These are phyloP conservation scores for Cryptomeria japonica DNA, from an alignment of 75 land plant genomes.

Conservation along the genomic window DNA sequence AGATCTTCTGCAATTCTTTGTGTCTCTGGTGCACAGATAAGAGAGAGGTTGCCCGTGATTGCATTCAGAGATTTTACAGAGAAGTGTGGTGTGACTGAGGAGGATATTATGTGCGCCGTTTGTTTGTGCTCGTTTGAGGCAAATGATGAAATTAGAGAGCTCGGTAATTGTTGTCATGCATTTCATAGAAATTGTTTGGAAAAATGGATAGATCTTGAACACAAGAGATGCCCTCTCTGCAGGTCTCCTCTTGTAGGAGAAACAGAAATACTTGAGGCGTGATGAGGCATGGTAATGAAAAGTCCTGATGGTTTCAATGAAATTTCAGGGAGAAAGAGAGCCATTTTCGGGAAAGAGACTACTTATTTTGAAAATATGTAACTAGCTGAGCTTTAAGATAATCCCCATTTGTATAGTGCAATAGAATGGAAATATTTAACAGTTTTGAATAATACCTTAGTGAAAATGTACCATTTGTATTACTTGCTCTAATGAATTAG, in stretches of 20 bases:
- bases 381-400: no score
- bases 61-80: slow-evolving; percentile 24
- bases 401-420: no score
- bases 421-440: no score
- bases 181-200: slow-evolving; percentile 59
- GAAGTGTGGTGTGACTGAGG: slow-evolving; percentile 1
- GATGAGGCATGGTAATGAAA: no score
- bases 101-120: slow-evolving; percentile 34
- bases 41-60: slow-evolving; percentile 46
- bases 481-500: no score
- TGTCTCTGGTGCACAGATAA: slow-evolving; percentile 26
- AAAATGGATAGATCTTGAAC: slow-evolving; percentile 47
- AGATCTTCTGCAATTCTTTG: neutral
- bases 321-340: no score
- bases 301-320: no score
- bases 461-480: no score
- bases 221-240: slow-evolving; percentile 55
- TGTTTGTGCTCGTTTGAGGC: slow-evolving; percentile 37
- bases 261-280: no score
- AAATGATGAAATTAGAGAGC: slow-evolving; percentile 30
- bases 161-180: slow-evolving; percentile 42
- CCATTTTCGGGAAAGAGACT: no score
- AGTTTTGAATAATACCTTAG: no score
- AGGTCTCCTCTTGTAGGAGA: slow-evolving; percentile 1
- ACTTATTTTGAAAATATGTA: no score